Evolutionary conservation across 2,329 filamentous ascomycete species (phyloP).

Genomic region (Ascochyta rabiei): DNA sequence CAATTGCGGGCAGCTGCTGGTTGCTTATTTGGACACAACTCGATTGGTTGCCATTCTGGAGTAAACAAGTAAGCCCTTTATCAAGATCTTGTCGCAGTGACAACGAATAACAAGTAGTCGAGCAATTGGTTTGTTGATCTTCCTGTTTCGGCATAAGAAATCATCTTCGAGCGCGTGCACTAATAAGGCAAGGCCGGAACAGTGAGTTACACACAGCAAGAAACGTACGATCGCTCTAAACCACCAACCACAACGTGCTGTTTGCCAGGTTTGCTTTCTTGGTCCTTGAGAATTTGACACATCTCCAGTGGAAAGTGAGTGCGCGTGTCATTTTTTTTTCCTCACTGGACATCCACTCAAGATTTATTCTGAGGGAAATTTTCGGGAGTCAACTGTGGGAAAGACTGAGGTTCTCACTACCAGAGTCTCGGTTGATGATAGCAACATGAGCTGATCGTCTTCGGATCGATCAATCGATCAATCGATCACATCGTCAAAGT

Average conservation of each 20-base stretch:
- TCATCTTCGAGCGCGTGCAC: neutral
- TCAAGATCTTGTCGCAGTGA: neutral
- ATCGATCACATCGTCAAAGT: neutral
- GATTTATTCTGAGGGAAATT: neutral
- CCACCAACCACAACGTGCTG: too few relatives aligned
- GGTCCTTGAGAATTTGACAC: neutral
- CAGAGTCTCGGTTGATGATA: neutral
- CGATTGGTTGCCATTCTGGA: neutral
- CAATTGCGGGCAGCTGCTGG: neutral
- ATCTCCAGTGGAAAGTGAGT: neutral
- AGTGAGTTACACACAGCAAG: neutral
- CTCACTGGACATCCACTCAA: neutral
- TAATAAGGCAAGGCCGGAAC: neutral
- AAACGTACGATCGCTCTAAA: neutral
- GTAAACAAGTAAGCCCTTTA: neutral
- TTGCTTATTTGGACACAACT: neutral
- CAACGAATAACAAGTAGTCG: neutral
- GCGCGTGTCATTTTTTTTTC: neutral
- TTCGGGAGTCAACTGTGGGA: neutral
- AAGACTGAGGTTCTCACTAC: neutral
- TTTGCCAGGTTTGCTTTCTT: neutral
- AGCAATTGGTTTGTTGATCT: neutral
- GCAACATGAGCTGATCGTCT: neutral
- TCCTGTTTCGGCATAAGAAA: neutral
- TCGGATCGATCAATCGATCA: slow-evolving; percentile 6